Base-by-base conservation (phyloP, 139 green algal species). In the Tetraselmis chui region DNA sequence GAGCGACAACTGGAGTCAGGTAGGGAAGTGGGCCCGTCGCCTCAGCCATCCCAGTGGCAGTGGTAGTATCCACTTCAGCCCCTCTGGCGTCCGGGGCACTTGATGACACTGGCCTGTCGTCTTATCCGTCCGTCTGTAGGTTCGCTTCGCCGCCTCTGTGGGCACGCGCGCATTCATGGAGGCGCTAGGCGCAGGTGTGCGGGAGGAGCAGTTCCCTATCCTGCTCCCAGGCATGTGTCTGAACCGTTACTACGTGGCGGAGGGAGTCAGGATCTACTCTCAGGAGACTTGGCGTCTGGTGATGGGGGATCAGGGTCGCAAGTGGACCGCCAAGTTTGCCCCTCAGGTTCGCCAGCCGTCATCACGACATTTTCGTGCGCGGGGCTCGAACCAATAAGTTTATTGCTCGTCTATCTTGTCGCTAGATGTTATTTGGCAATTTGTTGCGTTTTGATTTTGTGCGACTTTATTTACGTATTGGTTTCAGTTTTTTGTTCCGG, bases 1-100 rank as follows among this genome's bases (percentile, higher is more conserved):
- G 28, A 91, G 83, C 28, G 95, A 98, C 89, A 98, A 97, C 86
- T 98, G 95, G 95, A 96, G 92, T 81, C 94, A 97, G 88, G 92
- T 94, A n/a, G 2, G 77, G 2, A 22, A 22, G 18, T 23, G n/a
- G 76, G 27, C n/a, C 27, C 76, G 28, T 30, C 76, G 23, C n/a
- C n/a, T n/a, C n/a, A n/a, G n/a, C n/a, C n/a, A n/a, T n/a, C n/a
- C n/a, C n/a, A n/a, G n/a, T n/a, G n/a, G n/a, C n/a, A n/a, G n/a
- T n/a, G n/a, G n/a, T n/a, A n/a, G n/a, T n/a, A n/a, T n/a, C n/a
- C n/a, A n/a, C n/a, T n/a, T n/a, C n/a, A n/a, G n/a, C n/a, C n/a
- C n/a, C n/a, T n/a, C n/a, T n/a, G n/a, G n/a, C n/a, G n/a, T n/a
- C n/a, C n/a, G n/a, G n/a, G n/a, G n/a, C n/a, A n/a, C n/a, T n/a